Percentiles rank a stretch among this genome's conserved stretches.
These are phyloP conservation scores for Sporothrix phasma DNA, from an alignment of 2,329 filamentous ascomycete genomes.

Conservation along the genomic window DNA sequence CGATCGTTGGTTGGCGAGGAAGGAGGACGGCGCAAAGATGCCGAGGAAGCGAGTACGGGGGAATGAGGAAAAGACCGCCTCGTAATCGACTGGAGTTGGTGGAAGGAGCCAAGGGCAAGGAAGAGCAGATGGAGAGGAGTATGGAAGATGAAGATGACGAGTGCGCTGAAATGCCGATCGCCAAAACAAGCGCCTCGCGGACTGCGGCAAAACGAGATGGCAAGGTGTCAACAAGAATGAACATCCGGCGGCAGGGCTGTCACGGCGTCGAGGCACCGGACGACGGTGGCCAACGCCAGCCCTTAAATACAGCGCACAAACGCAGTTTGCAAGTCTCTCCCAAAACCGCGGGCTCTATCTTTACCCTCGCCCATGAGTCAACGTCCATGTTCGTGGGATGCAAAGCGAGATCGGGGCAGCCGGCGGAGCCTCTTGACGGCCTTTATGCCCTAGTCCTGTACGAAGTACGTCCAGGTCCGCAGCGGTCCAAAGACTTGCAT, in stretches of 20 bases:
- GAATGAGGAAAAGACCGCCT: background rate
- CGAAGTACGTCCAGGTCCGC: no score
- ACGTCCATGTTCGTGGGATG: background rate
- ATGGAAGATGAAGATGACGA: background rate
- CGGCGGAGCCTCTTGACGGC: background rate
- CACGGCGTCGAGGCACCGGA: no score
- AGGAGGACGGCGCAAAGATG: background rate
- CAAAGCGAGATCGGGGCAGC: slow-evolving; percentile 10
- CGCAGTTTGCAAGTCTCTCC: background rate
- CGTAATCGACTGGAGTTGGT: background rate
- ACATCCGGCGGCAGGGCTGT: background rate
- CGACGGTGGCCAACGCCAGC: background rate
- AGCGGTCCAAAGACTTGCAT: no score
- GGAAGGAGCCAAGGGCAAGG: background rate
- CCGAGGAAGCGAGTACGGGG: background rate
- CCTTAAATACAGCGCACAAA: background rate
- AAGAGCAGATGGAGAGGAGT: background rate
- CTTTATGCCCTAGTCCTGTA: no score
- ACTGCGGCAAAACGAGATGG: background rate
- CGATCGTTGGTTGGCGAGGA: background rate
- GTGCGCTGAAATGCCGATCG: background rate
- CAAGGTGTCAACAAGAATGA: background rate
- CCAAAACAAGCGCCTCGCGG: background rate
- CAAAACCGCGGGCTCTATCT: background rate
- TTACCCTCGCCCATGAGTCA: background rate